Evolutionary conservation across 2,329 filamentous ascomycete genomes (phyloP), one percentile per base, ranked within the genome.

Genomic region (Xylariales sp.): DNA sequence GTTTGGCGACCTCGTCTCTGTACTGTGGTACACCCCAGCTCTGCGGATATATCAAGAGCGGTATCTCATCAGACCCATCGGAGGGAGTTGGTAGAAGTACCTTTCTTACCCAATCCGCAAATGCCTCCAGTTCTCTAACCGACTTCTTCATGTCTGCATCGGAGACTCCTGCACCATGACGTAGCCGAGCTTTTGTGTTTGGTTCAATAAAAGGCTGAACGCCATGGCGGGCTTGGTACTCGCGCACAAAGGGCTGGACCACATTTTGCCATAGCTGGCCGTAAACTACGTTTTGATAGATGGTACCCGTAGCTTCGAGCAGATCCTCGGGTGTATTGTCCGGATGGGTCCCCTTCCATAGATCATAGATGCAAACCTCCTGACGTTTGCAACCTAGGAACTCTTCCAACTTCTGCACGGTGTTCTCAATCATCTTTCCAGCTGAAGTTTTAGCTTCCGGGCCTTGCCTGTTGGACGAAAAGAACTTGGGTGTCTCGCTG

Each of bases 241-340:
- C 40, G 4, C 20, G 15, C 2, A 43, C 12, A 25, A 51, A 51
- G 0, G 45, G 45, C 11, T 24, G 15, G 12, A 51, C 42, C 11
- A 36, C 24, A 16, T 43, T 11, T 8, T 33, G 41, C 20, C 22
- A 42, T 14, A 50, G 38, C 1, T 42, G 15, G 6, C 34, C 27
- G 32, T 50, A 48, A 7, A 50, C 40, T 4, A 47, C n/a, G 38
- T 46, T 44, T 31, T 46, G 31, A 34, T 54, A 54, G 1, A 52
- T 46, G 8, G 21, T 33, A 0, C 20, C 38, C 9, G 50, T 51
- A 4, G 43, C 44, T 15, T 46, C 28, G 21, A 36, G 21, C 1
- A 53, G 44, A 21, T 45, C 44, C 11, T 40, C 42, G 6, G 44
- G 16, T 1, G 31, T 21, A 8, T 10, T 15, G 7, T 21, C n/a